A percentile compares a stretch with the other conserved stretches of the same genome.
Evolutionary conservation across 179 eudicot genomes (phyloP).

Genomic region (Silene vulgaris): DNA sequence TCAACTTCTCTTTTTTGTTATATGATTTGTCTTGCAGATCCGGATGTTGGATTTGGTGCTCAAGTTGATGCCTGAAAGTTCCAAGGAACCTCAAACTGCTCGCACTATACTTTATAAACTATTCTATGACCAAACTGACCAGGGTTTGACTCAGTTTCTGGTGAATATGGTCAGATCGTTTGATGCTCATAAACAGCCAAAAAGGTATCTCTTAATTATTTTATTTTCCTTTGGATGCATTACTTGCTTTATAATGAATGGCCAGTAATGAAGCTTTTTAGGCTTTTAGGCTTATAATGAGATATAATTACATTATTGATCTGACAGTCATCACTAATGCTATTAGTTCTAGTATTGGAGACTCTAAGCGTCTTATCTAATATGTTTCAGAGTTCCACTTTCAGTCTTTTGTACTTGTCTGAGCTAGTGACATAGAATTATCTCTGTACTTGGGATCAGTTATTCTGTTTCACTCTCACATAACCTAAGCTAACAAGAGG

Average conservation of each 20-base stretch:
- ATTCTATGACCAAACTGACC: slow-evolving; percentile 97
- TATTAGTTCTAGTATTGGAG: no score
- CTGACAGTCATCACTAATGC: no score
- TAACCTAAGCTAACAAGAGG: no score
- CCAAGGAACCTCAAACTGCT: slow-evolving; percentile 79
- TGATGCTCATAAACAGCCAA: slow-evolving; percentile 82
- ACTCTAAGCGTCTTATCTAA: no score
- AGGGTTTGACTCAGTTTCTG: slow-evolving; percentile 90
- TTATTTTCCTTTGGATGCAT: slow-evolving; percentile 3
- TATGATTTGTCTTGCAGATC: slow-evolving; percentile 39
- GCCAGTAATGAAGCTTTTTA: neutral
- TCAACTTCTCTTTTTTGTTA: neutral
- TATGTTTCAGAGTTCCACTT: no score
- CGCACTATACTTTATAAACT: slow-evolving; percentile 85
- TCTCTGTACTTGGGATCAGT: slow-evolving; percentile 1
- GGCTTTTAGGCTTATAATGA: neutral
- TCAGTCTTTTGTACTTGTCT: neutral
- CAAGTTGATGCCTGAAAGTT: slow-evolving; percentile 71
- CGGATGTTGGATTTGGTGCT: slow-evolving; percentile 88
- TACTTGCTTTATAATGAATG: neutral
- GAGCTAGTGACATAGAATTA: neutral
- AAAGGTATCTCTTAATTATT: slow-evolving; percentile 45
- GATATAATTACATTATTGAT: neutral
- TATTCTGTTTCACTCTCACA: neutral
- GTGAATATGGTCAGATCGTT: slow-evolving; percentile 73